Evolutionary conservation across 139 green algal species (phyloP).

Genomic region (Chlamydomonas schloesseri): DNA sequence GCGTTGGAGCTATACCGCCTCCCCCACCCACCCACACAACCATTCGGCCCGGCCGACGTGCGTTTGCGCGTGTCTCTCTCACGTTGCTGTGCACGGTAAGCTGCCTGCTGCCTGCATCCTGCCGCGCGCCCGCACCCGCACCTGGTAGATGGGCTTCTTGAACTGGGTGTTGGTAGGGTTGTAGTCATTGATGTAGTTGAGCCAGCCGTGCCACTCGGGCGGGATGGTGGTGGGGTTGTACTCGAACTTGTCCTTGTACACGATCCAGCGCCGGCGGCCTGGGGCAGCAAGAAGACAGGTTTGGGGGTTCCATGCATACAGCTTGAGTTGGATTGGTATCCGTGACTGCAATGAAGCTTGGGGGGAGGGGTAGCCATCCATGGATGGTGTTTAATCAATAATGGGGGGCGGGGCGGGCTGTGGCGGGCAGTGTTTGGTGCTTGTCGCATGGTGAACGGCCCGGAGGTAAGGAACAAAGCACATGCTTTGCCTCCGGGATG

Average conservation of each 20-base stretch:
- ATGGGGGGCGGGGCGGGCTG: too few relatives aligned
- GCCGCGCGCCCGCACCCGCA: neutral
- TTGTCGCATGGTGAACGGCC: too few relatives aligned
- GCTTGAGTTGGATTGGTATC: neutral
- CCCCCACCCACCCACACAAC: too few relatives aligned
- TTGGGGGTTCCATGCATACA: neutral
- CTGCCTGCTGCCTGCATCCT: neutral
- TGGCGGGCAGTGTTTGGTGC: too few relatives aligned
- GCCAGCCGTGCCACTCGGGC: slow-evolving; percentile 74
- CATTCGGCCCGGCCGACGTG: too few relatives aligned
- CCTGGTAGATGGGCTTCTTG: slow-evolving; percentile 55
- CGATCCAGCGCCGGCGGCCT: slow-evolving; percentile 69
- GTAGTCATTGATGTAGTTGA: slow-evolving; percentile 73
- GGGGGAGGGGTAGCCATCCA: too few relatives aligned
- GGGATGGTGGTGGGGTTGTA: slow-evolving; percentile 53
- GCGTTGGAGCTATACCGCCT: too few relatives aligned
- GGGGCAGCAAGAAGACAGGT: neutral
- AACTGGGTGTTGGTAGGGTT: slow-evolving; percentile 40
- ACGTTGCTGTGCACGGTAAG: too few relatives aligned
- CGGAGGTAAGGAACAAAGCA: too few relatives aligned
- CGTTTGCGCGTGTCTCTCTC: too few relatives aligned
- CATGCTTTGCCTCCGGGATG: too few relatives aligned
- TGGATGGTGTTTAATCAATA: too few relatives aligned
- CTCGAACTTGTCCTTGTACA: slow-evolving; percentile 46
- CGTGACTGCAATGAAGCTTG: neutral